Percentiles rank a stretch among this genome's conserved stretches.
Evolutionary conservation across 345 rosid genomes (phyloP).

Genomic region (Corymbia maculata): DNA sequence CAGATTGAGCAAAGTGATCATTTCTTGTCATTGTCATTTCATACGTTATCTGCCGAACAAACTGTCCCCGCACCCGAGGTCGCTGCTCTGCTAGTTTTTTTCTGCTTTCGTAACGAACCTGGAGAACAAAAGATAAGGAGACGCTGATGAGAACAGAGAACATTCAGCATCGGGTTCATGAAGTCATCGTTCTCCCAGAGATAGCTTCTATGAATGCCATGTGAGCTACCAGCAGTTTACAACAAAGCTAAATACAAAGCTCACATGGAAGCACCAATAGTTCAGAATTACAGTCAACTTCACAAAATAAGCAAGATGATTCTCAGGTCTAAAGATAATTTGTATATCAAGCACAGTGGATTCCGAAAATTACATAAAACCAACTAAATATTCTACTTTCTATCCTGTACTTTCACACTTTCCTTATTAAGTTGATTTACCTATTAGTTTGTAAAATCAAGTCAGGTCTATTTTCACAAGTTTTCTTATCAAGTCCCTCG

Average conservation of each 20-base stretch:
- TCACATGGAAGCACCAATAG: neutral
- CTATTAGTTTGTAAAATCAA: neutral
- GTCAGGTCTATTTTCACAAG: neutral
- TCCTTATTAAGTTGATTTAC: neutral
- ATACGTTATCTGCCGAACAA: slow-evolving; percentile 34
- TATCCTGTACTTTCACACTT: neutral
- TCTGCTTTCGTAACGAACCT: slow-evolving; percentile 62
- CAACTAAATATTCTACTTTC: neutral
- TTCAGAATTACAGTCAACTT: neutral
- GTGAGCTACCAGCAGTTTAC: neutral
- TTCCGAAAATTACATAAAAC: neutral
- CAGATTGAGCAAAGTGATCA: neutral
- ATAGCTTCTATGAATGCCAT: neutral
- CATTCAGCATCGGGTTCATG: neutral
- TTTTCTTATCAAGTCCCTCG: neutral
- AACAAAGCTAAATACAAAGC: neutral
- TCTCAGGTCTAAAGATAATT: neutral
- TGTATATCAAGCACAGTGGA: neutral
- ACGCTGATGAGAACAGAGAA: neutral
- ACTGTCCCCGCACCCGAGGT: slow-evolving; percentile 54
- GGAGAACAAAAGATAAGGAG: neutral
- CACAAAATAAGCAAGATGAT: neutral
- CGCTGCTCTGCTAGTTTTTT: slow-evolving; percentile 61
- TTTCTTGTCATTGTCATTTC: neutral
- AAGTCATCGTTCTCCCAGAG: neutral